Conservation (phyloP, 768 basidiomycete species). For the Tricholoma sp. region DNA sequence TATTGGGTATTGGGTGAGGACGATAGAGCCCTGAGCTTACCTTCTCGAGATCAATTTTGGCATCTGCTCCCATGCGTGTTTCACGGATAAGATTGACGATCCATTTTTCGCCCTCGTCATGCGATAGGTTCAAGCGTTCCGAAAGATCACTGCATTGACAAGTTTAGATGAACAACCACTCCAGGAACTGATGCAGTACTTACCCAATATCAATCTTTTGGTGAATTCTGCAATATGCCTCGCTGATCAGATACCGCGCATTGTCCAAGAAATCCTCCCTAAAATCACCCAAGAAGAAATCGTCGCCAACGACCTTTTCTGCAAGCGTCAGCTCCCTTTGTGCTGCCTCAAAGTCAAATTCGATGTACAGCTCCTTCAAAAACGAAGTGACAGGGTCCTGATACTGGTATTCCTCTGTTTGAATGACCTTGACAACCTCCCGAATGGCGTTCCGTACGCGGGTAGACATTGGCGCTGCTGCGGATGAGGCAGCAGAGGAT, state of each 20-base stretch:
- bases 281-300: conserved; percentile 92
- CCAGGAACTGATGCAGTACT: conserved; percentile 14
- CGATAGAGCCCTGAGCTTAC: conserved; percentile 32
- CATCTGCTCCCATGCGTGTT: conserved; percentile 93
- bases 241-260: conserved; percentile 91
- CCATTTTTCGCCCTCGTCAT: conserved; percentile 98
- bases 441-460: conserved; percentile 85
- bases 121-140: conserved; percentile 87
- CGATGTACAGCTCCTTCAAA: conserved; percentile 88
- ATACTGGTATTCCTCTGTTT: conserved; percentile 85
- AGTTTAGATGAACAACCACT: neutral
- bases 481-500: conserved; percentile 45
- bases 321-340: conserved; percentile 76
- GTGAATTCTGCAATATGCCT: conserved; percentile 97
- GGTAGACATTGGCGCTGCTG: conserved; percentile 44
- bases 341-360: conserved; percentile 95
- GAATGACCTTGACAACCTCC: conserved; percentile 26
- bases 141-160: conserved; percentile 69
- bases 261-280: conserved; percentile 95
- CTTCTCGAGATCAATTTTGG: conserved; percentile 96
- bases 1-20: neutral
- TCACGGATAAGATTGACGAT: conserved; percentile 99
- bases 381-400: conserved; percentile 84
- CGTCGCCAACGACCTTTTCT: conserved; percentile 79
- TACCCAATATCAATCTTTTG: conserved; percentile 86